Conservation (phyloP, 2,329 filamentous ascomycete species). For the Karstenula rhodostoma region DNA sequence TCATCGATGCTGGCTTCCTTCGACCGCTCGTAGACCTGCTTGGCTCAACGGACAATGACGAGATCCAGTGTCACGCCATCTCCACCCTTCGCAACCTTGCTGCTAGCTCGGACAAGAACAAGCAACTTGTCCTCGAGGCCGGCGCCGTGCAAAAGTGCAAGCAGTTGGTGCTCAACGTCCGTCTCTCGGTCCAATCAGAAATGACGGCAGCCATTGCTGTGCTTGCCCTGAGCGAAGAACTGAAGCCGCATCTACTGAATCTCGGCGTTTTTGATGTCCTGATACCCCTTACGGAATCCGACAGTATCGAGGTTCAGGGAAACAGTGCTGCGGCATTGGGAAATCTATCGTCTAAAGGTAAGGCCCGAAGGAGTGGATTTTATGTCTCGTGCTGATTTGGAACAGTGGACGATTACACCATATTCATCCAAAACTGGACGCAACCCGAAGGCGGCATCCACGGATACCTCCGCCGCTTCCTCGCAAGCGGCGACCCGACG, state of each 20-base stretch:
- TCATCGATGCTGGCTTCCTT: constrained; percentile 96
- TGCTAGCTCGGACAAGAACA: constrained; percentile 96
- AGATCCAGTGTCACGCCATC: constrained; percentile 98
- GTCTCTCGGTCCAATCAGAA: constrained; percentile 93
- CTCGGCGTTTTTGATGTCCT: constrained; percentile 95
- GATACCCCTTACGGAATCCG: constrained; percentile 92
- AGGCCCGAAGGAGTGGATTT: constrained; percentile 28
- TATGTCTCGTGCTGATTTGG: constrained; percentile 33
- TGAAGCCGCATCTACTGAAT: constrained; percentile 89
- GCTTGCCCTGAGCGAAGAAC: constrained; percentile 90
- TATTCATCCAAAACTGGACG: constrained; percentile 93
- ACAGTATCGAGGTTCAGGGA: constrained; percentile 97
- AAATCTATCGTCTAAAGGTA: constrained; percentile 97
- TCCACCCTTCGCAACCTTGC: constrained; percentile 95
- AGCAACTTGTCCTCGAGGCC: constrained; percentile 94
- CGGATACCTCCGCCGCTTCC: constrained; percentile 90
- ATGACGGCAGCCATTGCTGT: constrained; percentile 99
- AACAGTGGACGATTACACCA: constrained; percentile 91
- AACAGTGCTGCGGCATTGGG: constrained; percentile 96
- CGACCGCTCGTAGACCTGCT: constrained; percentile 92
- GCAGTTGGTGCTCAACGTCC: constrained; percentile 90
- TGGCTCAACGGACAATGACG: constrained; percentile 95
- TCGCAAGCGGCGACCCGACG: constrained; percentile 92
- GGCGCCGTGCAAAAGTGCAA: constrained; percentile 99
- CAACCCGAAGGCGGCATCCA: constrained; percentile 94